Evolutionary conservation across 2,329 filamentous ascomycete genomes (phyloP).

Genomic region (Didymella sp.): DNA sequence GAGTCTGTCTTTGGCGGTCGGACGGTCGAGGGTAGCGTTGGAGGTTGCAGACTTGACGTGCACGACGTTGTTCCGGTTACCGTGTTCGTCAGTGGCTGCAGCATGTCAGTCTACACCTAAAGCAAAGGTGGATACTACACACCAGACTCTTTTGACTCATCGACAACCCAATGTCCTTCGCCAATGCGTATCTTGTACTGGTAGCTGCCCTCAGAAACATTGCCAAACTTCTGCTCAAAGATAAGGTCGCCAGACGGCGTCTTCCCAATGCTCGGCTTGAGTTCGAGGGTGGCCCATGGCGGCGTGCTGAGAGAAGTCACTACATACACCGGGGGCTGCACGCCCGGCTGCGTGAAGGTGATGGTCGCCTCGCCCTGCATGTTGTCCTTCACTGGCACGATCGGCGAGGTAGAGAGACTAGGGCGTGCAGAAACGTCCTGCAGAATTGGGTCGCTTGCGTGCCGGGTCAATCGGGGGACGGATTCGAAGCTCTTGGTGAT

Average conservation of each 20-base stretch:
- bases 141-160: conserved; percentile 69
- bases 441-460: conserved; percentile 23
- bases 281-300: conserved; percentile 71
- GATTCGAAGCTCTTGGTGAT: conserved; percentile 7
- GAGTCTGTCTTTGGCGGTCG: conserved; percentile 8
- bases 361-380: conserved; percentile 58
- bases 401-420: conserved; percentile 8
- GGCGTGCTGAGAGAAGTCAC: conserved; percentile 73
- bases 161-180: conserved; percentile 68
- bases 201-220: conserved; percentile 65
- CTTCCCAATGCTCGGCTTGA: conserved; percentile 59
- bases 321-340: conserved; percentile 72
- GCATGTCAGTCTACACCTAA: conserved; percentile 23
- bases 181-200: conserved; percentile 79
- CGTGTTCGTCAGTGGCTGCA: conserved; percentile 59
- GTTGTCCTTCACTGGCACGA: conserved; percentile 6
- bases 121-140: conserved; percentile 32
- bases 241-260: conserved; percentile 61
- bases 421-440: conserved; percentile 4
- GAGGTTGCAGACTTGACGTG: conserved; percentile 37
- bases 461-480: conserved; percentile 22
- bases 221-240: conserved; percentile 65
- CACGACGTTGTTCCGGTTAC: conserved; percentile 63
- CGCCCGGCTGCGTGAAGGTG: conserved; percentile 66
- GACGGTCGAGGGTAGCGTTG: background rate